These are phyloP conservation scores for Tilletiopsis washingtonensis DNA, from an alignment of 1,284 basidiomycete genomes.

Conservation along the genomic window DNA sequence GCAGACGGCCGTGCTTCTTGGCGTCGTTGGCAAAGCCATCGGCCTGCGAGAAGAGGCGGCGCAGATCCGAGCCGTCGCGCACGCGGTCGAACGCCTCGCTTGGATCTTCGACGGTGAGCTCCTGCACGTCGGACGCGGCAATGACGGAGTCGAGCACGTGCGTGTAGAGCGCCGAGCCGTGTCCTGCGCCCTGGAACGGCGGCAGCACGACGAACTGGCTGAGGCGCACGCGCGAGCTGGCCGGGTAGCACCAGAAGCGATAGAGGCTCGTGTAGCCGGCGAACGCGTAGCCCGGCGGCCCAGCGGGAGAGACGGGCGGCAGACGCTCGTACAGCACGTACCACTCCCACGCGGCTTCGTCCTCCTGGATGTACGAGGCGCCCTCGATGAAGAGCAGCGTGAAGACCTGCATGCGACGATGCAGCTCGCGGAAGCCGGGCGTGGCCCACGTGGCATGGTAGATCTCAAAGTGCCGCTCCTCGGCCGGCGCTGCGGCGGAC, in stretches of 20 bases:
- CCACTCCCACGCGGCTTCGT: conserved; percentile 51
- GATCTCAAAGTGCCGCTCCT: conserved; percentile 31
- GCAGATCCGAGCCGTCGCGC: conserved; percentile 81
- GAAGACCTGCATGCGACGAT: conserved; percentile 88
- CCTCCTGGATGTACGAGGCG: conserved; percentile 62
- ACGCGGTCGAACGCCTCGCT: conserved; percentile 92
- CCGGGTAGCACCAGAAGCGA: conserved; percentile 36
- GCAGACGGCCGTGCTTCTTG: conserved; percentile 54
- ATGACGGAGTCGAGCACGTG: conserved; percentile 74
- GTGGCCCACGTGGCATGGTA: conserved; percentile 65
- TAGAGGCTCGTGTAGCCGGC: conserved; percentile 35
- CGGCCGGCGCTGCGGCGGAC: neutral
- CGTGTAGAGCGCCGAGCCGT: conserved; percentile 64
- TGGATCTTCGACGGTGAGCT: conserved; percentile 93
- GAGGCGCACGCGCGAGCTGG: conserved; percentile 18
- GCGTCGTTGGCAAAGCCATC: conserved; percentile 53
- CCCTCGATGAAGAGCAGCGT: conserved; percentile 91
- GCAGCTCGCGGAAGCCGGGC: conserved; percentile 83
- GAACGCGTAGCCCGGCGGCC: conserved; percentile 53
- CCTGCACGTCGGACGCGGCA: conserved; percentile 62
- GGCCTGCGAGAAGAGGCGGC: conserved; percentile 66
- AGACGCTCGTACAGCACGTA: conserved; percentile 40
- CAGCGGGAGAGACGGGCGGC: neutral
- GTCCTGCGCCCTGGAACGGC: conserved; percentile 79
- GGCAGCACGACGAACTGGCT: conserved; percentile 88